These are phyloP conservation scores for Tuber brumale DNA, from an alignment of 495 filamentous ascomycete genomes.

Conservation along the genomic window DNA sequence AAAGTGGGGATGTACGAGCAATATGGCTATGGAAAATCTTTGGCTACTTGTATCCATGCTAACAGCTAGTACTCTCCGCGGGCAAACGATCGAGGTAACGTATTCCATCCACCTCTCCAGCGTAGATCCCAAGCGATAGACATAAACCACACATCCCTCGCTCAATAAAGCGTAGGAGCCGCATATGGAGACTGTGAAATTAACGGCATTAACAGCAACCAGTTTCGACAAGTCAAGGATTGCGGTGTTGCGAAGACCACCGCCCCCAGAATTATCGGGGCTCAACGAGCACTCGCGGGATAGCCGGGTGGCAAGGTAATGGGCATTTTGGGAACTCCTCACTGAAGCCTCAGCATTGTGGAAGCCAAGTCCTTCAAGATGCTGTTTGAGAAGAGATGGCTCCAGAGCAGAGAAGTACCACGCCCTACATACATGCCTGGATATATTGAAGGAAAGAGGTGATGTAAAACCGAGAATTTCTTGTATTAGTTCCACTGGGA, in stretches of 20 bases:
- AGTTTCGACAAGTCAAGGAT: slow-evolving; percentile 39
- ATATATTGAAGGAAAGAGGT: slow-evolving; percentile 60
- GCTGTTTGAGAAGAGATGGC: slow-evolving; percentile 46
- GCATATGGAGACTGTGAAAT: slow-evolving; percentile 46
- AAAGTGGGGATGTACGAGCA: slow-evolving; percentile 44
- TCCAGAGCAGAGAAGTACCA: slow-evolving; percentile 64
- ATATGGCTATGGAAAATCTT: slow-evolving; percentile 55
- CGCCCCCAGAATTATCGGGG: slow-evolving; percentile 48
- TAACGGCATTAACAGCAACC: slow-evolving; percentile 16
- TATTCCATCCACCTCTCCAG: slow-evolving; percentile 25
- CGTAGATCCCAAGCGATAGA: slow-evolving; percentile 52
- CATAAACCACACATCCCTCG: slow-evolving; percentile 54
- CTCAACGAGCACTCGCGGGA: slow-evolving; percentile 57
- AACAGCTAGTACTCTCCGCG: slow-evolving; percentile 54
- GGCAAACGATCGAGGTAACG: slow-evolving; percentile 50
- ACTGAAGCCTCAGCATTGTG: slow-evolving; percentile 49
- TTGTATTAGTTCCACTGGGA: slow-evolving; percentile 60
- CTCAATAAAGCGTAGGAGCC: slow-evolving; percentile 55
- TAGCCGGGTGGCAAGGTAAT: slow-evolving; percentile 52
- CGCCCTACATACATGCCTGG: slow-evolving; percentile 57
- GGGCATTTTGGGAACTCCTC: slow-evolving; percentile 35
- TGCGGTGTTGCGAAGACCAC: slow-evolving; percentile 43
- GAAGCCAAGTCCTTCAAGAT: slow-evolving; percentile 58
- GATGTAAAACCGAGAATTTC: slow-evolving; percentile 53
- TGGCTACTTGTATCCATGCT: slow-evolving; percentile 58